Conservation (phyloP, 2,329 filamentous ascomycete genomes). For the Aspergillus quadrilineatus region DNA sequence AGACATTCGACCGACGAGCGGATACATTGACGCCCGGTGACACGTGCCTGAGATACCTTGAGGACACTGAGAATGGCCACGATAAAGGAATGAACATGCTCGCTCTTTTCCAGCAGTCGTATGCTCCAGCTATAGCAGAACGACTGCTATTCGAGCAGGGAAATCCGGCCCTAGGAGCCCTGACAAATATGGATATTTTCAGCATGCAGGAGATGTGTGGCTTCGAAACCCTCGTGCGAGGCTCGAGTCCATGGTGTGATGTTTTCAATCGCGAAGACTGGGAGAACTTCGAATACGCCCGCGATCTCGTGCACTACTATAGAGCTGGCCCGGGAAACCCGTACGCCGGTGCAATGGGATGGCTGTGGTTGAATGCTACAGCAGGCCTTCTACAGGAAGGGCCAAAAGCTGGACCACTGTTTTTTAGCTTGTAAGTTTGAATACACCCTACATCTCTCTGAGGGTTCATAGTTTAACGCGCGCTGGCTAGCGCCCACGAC, state of each 20-base stretch:
- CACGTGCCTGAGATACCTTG: constrained; percentile 41
- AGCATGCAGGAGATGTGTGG: constrained; percentile 63
- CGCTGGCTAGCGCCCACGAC: constrained; percentile 50
- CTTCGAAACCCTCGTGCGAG: constrained; percentile 57
- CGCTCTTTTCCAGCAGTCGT: constrained; percentile 47
- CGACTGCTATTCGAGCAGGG: constrained; percentile 37
- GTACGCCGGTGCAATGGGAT: constrained; percentile 56
- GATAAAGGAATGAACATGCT: constrained; percentile 52
- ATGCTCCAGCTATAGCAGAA: constrained; percentile 48
- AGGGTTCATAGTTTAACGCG: background rate
- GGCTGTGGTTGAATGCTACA: constrained; percentile 60
- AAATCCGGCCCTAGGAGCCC: constrained; percentile 38
- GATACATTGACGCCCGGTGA: constrained; percentile 59
- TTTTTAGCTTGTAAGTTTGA: constrained; percentile 56
- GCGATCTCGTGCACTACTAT: constrained; percentile 60
- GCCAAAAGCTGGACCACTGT: constrained; percentile 48
- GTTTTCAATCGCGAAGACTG: constrained; percentile 57
- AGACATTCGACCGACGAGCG: constrained; percentile 50
- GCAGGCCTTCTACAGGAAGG: constrained; percentile 49
- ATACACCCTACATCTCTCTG: background rate
- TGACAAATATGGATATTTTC: constrained; percentile 52
- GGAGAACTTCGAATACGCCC: constrained; percentile 57
- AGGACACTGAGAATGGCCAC: constrained; percentile 46
- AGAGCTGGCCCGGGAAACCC: constrained; percentile 57
- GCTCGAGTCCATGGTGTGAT: constrained; percentile 56